Evolutionary conservation across 306 rosid genomes (phyloP), one percentile per base, ranked within the genome.

Genomic region (Parietaria judaica): DNA sequence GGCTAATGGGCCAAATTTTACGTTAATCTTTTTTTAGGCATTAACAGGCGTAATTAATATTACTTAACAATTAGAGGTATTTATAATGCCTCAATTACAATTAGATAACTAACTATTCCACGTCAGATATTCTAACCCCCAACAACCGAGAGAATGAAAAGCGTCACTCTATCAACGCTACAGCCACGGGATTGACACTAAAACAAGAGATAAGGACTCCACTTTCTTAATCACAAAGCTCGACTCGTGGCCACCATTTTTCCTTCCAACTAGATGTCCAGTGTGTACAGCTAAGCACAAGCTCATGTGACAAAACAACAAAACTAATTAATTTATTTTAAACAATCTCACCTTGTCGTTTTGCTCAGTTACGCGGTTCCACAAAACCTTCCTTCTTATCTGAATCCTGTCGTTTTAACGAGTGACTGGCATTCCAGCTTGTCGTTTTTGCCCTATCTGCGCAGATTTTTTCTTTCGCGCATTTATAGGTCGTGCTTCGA

Each of bases 211-310:
- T 8, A 43, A 8, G 17, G 51, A 60, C 11, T 17, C 36, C n/a
- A 13, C 16, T 62, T 62, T 52, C 66, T 62, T 48, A 48, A 47
- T n/a, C 66, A 62, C 41, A 23, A 62, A 49, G 55, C 9, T 34
- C 48, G 7, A 31, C 37, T 60, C 1, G 23, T 6, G 6, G 38
- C 43, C 51, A 60, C 35, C 43, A 23, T 56, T 60, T 60, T 16
- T 14, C n/a, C n/a, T 45, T 41, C n/a, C 52, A 9, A 60, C 6
- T 3, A 57, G 45, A 14, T 37, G 7, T 36, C 41, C 4, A 55
- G 39, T 41, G 45, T 49, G 45, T 35, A 41, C 64, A 44, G 64
- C 48, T 60, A 17, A 34, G 52, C 37, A 15, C 4, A 17, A 60
- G 3, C 3, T 14, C 14, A n/a, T 49, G 13, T 4, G 6, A 17